Percentiles rank a stretch among this genome's conserved stretches.
Conservation (phyloP, 805 yeast genomes). For the Cyberlindnera bimundalis region DNA sequence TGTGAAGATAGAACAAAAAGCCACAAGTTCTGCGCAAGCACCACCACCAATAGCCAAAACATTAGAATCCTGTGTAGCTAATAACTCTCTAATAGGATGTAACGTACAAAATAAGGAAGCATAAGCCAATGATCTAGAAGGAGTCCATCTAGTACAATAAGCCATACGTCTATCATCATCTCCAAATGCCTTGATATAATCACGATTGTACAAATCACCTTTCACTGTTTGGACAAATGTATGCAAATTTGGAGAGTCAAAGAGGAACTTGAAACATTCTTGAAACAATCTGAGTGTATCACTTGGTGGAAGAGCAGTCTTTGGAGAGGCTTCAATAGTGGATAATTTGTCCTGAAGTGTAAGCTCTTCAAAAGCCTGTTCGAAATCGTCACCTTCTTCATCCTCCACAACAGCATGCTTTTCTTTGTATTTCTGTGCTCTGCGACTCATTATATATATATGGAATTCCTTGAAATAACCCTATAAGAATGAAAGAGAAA, state of each 20-base stretch:
- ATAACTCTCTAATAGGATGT: constrained; percentile 36
- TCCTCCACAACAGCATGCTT: constrained; percentile 9
- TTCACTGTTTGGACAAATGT: constrained; percentile 65
- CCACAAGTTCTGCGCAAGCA: constrained; percentile 78
- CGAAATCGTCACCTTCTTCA: constrained; percentile 7
- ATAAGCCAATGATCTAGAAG: constrained; percentile 76
- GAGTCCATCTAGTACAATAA: constrained; percentile 82
- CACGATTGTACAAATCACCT: constrained; percentile 62
- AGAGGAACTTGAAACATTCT: constrained; percentile 20
- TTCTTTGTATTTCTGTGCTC: constrained; percentile 19
- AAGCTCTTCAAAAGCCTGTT: constrained; percentile 1
- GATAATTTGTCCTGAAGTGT: constrained; percentile 5
- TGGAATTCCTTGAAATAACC: too few species aligned
- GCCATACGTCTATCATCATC: constrained; percentile 63
- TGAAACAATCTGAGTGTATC: constrained; percentile 24
- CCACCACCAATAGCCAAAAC: constrained; percentile 83
- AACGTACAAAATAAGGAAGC: constrained; percentile 59
- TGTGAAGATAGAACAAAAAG: constrained; percentile 54
- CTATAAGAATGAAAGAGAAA: background rate
- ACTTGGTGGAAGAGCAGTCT: constrained; percentile 21
- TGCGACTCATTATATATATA: constrained; percentile 26
- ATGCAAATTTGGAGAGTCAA: constrained; percentile 26
- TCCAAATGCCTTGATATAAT: constrained; percentile 68
- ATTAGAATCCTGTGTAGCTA: constrained; percentile 31
- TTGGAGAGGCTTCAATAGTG: constrained; percentile 21